phyloP scores from a whole-genome alignment of 2,329 filamentous ascomycete species.

The Botryotinia convoluta region DNA sequence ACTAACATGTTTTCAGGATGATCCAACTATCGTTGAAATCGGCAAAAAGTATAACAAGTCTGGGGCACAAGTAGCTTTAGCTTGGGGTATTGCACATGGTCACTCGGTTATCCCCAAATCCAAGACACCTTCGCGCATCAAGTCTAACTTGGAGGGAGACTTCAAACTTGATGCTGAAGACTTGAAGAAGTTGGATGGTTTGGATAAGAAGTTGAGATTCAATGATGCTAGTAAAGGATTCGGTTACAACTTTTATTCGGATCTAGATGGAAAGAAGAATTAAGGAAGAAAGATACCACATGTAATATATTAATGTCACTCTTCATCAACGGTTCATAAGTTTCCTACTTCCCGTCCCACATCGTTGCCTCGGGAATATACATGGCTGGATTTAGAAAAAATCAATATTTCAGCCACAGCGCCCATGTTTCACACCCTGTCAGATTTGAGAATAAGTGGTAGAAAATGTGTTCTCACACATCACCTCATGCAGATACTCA shows the following conservation, averaged over 20 bases:
- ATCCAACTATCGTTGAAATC: slow-evolving; percentile 52
- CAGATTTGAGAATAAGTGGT: neutral
- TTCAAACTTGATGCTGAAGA: slow-evolving; percentile 59
- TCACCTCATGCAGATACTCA: neutral
- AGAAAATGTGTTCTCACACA: neutral
- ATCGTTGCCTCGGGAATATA: neutral
- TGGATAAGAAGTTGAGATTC: slow-evolving; percentile 62
- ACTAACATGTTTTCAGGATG: slow-evolving; percentile 41
- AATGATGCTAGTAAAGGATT: slow-evolving; percentile 58
- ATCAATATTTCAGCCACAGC: slow-evolving; percentile 3
- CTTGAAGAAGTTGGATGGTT: slow-evolving; percentile 47
- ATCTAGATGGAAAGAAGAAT: slow-evolving; percentile 55
- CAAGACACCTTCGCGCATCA: slow-evolving; percentile 56
- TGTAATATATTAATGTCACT: neutral
- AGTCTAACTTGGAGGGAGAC: slow-evolving; percentile 61
- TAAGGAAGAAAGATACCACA: neutral
- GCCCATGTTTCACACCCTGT: neutral
- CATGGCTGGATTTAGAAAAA: neutral
- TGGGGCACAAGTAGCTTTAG: slow-evolving; percentile 57
- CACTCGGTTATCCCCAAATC: slow-evolving; percentile 65
- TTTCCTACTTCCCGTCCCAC: neutral
- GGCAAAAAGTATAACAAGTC: slow-evolving; percentile 55
- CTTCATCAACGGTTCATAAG: neutral
- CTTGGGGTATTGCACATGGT: slow-evolving; percentile 55
- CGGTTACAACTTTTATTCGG: slow-evolving; percentile 56